These are phyloP conservation scores for Debaryomyces maramus DNA, from an alignment of 805 yeast species.

Conservation along the genomic window DNA sequence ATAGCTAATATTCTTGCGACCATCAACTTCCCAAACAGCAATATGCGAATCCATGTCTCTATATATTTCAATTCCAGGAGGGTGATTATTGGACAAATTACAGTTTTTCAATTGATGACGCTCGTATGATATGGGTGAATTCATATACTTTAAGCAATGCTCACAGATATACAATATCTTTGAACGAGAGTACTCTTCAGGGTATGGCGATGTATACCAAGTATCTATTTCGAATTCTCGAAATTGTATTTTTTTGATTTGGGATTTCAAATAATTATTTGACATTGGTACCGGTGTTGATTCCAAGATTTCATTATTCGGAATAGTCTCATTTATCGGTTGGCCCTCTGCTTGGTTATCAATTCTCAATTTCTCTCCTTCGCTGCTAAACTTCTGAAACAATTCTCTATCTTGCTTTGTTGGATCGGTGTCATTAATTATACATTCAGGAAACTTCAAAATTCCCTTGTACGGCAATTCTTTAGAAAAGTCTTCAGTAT, in stretches of 20 bases:
- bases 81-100: slow-evolving; percentile 51
- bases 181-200: slow-evolving; percentile 73
- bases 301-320: slow-evolving; percentile 1
- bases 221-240: slow-evolving; percentile 76
- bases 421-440: slow-evolving; percentile 63
- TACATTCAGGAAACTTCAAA: slow-evolving; percentile 55
- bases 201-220: slow-evolving; percentile 93
- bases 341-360: slow-evolving; percentile 16
- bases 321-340: slow-evolving; percentile 17
- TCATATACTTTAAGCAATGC: slow-evolving; percentile 77
- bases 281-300: slow-evolving; percentile 7
- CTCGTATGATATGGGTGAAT: slow-evolving; percentile 60
- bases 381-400: slow-evolving; percentile 44
- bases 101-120: slow-evolving; percentile 78
- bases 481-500: slow-evolving; percentile 21
- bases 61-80: slow-evolving; percentile 56
- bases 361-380: slow-evolving; percentile 40
- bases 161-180: slow-evolving; percentile 75
- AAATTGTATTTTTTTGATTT: slow-evolving; percentile 65
- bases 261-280: slow-evolving; percentile 18
- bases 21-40: slow-evolving; percentile 61
- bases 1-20: slow-evolving; percentile 74
- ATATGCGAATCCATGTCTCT: slow-evolving; percentile 30
- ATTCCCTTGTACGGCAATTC: slow-evolving; percentile 72
- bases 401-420: slow-evolving; percentile 46